Evolutionary conservation across 2,329 filamentous ascomycete species (phyloP), one percentile per base, ranked within the genome.

Genomic region (Aspergillus sp.): DNA sequence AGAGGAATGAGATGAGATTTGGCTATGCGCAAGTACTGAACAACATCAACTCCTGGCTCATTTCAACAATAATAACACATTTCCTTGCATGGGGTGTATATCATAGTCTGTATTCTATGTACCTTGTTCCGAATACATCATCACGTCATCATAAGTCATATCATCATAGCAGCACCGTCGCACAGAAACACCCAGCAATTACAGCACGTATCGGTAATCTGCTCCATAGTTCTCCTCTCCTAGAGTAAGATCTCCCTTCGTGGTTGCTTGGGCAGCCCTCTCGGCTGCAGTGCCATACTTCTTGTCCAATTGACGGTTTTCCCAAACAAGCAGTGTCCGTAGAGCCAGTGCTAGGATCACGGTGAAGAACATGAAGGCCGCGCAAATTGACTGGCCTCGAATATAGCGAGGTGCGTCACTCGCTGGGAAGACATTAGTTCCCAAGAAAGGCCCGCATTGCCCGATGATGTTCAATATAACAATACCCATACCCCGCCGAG

Each of bases 401-500:
- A 78, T 68, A 62, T 79, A 83, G 5, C 77, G 75, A 10, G 83
- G 82, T 10, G 71, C 74, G 48, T 84, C 79, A 6, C 60, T 70
- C 13, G 73, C 68, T 0, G 87, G 87, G 64, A 89, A 90, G 8
- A 89, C 67, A 50, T 86, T 82, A 2, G 87, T 89, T 3, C 87
- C 88, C 5, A 89, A 71, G 13, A 89, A 74, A 2, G 87, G 86
- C 0, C 86, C 86, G 62, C 84, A 83, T 70, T 89, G 89, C 0
- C 88, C 89, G 44, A 91, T 78, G 65, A 89, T 75, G 68, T 90
- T 89, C 51, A 88, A 77, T n/a, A 90, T 81, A 8, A 88, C 85
- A 54, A 91, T 88, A 3, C 83, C 83, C 2, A 84, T 83, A 4
- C 88, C 89, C 2, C 88, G 83, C 51, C 88, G 86, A 2, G 87